phyloP scores from a whole-genome alignment of 1,284 basidiomycete species.

The Fomitopsis betulina region DNA sequence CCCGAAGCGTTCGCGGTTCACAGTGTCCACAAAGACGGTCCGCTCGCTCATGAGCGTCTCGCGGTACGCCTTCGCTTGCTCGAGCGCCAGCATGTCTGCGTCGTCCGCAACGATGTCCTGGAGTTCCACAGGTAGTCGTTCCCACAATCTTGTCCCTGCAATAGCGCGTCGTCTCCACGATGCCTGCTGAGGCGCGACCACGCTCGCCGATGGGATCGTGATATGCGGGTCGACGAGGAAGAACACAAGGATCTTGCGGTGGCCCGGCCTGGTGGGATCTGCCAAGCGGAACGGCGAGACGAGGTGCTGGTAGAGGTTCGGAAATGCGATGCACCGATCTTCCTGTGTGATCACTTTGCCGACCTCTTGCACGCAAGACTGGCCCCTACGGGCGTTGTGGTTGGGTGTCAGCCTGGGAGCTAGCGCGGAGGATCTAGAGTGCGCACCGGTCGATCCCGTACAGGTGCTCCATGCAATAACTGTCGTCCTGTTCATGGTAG shows the following conservation, averaged over 20 bases:
- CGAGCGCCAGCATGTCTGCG: slow-evolving; percentile 4
- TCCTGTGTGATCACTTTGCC: slow-evolving; percentile 18
- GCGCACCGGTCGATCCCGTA: slow-evolving; percentile 6
- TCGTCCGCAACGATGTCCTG: slow-evolving; percentile 6
- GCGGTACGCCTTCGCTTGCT: slow-evolving; percentile 11
- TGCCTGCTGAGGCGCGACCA: neutral
- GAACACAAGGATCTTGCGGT: slow-evolving; percentile 29
- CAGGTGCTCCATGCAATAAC: slow-evolving; percentile 3
- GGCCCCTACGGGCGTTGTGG: slow-evolving; percentile 6
- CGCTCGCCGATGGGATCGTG: slow-evolving; percentile 1
- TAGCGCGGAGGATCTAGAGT: neutral
- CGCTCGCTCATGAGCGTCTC: slow-evolving; percentile 14
- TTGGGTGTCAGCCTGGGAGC: neutral
- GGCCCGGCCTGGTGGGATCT: slow-evolving; percentile 25
- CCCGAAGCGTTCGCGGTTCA: slow-evolving; percentile 11
- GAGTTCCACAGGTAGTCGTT: slow-evolving; percentile 8
- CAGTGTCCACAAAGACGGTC: slow-evolving; percentile 4
- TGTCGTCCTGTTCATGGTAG: slow-evolving; percentile 3
- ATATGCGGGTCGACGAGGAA: slow-evolving; percentile 28
- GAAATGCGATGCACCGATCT: slow-evolving; percentile 25
- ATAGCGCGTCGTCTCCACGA: slow-evolving; percentile 19
- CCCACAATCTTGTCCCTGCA: slow-evolving; percentile 19
- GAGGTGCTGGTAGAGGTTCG: slow-evolving; percentile 32
- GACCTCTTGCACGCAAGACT: slow-evolving; percentile 4
- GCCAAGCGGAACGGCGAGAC: slow-evolving; percentile 26